Conservation (phyloP, 805 yeast genomes). For the Lachancea cidri region DNA sequence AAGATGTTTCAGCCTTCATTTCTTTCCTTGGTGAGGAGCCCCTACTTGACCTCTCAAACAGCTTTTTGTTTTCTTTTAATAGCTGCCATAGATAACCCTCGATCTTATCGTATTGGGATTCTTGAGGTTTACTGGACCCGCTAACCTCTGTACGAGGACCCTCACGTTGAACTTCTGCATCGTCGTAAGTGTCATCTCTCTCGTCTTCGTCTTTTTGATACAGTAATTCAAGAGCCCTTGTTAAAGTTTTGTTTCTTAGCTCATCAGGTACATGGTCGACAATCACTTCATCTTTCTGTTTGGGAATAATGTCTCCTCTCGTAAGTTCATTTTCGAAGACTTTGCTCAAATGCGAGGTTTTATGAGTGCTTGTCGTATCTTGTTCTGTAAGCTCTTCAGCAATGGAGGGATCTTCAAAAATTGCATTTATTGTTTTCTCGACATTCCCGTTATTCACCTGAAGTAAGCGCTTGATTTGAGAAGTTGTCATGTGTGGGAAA, state of each 20-base stretch:
- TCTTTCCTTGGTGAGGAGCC: conserved; percentile 46
- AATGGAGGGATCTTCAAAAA: conserved; percentile 58
- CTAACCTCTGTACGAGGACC: conserved; percentile 19
- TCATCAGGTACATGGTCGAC: conserved; percentile 38
- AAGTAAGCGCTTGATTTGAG: conserved; percentile 47
- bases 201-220: conserved; percentile 81
- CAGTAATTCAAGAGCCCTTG: conserved; percentile 55
- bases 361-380: conserved; percentile 2
- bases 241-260: conserved; percentile 51
- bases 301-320: conserved; percentile 8
- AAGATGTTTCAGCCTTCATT: conserved; percentile 48
- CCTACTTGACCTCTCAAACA: conserved; percentile 47
- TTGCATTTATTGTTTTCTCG: conserved; percentile 50
- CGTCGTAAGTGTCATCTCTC: conserved; percentile 73
- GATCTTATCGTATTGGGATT: conserved; percentile 35
- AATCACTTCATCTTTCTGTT: conserved; percentile 8
- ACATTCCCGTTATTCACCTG: conserved; percentile 44
- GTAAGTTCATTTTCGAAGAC: conserved; percentile 3
- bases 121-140: conserved; percentile 3
- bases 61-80: conserved; percentile 45
- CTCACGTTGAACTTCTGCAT: conserved; percentile 33
- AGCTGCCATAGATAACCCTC: conserved; percentile 56
- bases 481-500: conserved; percentile 56
- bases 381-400: conserved; percentile 29
- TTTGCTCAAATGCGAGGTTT: neutral